These are phyloP conservation scores for Apiotrichum veenhuisii DNA, from an alignment of 1,284 basidiomycete species.

Conservation along the genomic window DNA sequence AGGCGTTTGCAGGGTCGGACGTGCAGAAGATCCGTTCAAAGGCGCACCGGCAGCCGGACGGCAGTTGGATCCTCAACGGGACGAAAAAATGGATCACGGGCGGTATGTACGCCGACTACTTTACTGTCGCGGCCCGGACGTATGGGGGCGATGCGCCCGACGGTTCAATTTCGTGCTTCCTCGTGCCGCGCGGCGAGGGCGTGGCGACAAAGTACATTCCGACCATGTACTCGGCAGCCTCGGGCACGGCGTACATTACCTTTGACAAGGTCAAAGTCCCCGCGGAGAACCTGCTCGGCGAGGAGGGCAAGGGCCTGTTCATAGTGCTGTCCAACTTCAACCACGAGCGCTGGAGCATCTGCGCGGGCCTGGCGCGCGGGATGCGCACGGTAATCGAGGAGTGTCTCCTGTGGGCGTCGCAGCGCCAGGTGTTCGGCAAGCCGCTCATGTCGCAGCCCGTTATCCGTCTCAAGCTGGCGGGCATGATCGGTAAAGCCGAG, in stretches of 20 bases:
- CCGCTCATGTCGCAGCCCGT: conserved; percentile 77
- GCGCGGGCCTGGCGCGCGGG: conserved; percentile 36
- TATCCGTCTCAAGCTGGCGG: conserved; percentile 66
- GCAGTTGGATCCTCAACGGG: conserved; percentile 74
- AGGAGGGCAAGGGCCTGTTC: conserved; percentile 73
- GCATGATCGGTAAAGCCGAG: conserved; percentile 79
- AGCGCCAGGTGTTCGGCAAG: conserved; percentile 81
- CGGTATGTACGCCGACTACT: conserved; percentile 55
- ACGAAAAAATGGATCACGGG: conserved; percentile 95
- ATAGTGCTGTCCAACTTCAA: conserved; percentile 60
- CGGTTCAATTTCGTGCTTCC: conserved; percentile 78
- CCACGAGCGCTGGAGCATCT: conserved; percentile 46
- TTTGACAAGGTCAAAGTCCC: conserved; percentile 85
- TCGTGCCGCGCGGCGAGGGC: conserved; percentile 71
- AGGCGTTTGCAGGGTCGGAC: conserved; percentile 88
- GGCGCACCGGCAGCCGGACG: conserved; percentile 77
- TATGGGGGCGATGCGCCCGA: conserved; percentile 47
- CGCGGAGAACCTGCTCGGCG: conserved; percentile 77
- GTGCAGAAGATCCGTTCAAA: conserved; percentile 77
- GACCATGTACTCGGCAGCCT: conserved; percentile 74
- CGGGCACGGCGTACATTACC: conserved; percentile 76
- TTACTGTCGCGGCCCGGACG: conserved; percentile 38
- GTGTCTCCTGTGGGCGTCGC: conserved; percentile 60
- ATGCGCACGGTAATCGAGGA: conserved; percentile 47
- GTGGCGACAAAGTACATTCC: conserved; percentile 82